A percentile compares a stretch with the other conserved stretches of the same genome.
Conservation (phyloP, 179 eudicot species). For the Silene coronaria region DNA sequence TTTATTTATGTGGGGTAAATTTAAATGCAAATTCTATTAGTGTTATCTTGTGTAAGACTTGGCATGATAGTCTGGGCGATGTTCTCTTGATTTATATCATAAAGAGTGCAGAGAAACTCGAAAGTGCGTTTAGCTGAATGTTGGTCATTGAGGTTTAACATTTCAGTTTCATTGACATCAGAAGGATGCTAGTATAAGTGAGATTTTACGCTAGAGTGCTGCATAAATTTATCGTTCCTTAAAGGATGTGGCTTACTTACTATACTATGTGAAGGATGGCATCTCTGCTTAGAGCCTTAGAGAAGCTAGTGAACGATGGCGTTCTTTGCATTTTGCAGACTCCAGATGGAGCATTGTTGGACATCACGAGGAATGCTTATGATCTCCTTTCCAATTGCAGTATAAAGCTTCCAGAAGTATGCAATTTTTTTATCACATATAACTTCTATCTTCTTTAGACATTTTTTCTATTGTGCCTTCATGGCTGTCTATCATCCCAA, state of each 20-base stretch:
- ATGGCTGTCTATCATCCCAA: neutral
- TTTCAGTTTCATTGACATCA: neutral
- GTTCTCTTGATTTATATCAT: neutral
- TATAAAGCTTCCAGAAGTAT: conserved; percentile 70
- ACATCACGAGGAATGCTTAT: conserved; percentile 76
- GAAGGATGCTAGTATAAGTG: neutral
- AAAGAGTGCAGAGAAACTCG: neutral
- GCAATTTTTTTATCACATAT: conserved; percentile 13
- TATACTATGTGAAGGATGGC: neutral
- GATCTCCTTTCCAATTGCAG: conserved; percentile 75
- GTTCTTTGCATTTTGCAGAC: conserved; percentile 53
- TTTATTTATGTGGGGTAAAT: neutral
- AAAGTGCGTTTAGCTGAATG: neutral
- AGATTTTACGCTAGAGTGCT: neutral
- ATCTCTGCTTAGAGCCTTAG: neutral
- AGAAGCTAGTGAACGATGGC: neutral
- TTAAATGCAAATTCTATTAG: neutral
- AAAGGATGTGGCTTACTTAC: conserved; percentile 4
- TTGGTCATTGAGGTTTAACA: neutral
- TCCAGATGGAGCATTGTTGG: conserved; percentile 93
- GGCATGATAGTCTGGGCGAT: neutral
- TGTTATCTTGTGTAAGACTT: neutral
- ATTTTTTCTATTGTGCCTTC: conserved; percentile 3
- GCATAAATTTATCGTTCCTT: neutral
- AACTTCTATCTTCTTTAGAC: neutral